phyloP scores from a whole-genome alignment of 148 eudicot species.

The Agrostemma githago region DNA sequence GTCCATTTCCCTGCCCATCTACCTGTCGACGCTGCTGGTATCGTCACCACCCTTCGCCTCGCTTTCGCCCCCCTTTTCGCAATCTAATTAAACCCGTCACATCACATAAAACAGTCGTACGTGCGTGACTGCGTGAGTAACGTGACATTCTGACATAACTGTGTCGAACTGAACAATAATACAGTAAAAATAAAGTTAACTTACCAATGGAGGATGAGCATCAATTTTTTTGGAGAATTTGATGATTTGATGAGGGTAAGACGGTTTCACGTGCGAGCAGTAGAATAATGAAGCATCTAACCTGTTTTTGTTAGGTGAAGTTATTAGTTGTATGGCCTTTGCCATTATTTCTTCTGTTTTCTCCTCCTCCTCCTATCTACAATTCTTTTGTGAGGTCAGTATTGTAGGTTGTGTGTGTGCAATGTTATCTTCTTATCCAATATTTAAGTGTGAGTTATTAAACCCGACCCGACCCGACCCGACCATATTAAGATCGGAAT shows the following conservation, averaged over 20 bases:
- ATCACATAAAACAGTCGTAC: no score
- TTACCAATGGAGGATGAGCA: conserved; percentile 17
- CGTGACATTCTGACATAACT: no score
- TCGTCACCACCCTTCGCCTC: conserved; percentile 27
- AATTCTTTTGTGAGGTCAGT: conserved; percentile 16
- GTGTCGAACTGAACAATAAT: not conserved
- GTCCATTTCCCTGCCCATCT: conserved; percentile 46
- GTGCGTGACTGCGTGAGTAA: no score
- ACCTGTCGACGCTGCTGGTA: conserved; percentile 42
- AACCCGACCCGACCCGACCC: not conserved
- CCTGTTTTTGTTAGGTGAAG: conserved; percentile 21
- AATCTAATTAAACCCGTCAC: conserved; percentile 5
- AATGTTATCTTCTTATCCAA: conserved; percentile 27
- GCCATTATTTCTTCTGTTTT: conserved; percentile 23
- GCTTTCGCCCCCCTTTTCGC: conserved; percentile 28
- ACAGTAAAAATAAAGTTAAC: not conserved
- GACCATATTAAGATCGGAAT: not conserved
- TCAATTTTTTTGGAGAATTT: conserved; percentile 19
- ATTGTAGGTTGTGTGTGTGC: not conserved
- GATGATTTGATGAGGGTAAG: conserved; percentile 15
- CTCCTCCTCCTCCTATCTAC: not conserved
- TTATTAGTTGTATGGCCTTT: conserved; percentile 21
- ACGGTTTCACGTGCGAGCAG: not conserved
- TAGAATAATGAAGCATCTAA: conserved; percentile 12
- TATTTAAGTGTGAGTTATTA: not conserved